Evolutionary conservation across 2,329 filamentous ascomycete genomes (phyloP), one percentile per base, ranked within the genome.

Genomic region (Ascochyta lentis): DNA sequence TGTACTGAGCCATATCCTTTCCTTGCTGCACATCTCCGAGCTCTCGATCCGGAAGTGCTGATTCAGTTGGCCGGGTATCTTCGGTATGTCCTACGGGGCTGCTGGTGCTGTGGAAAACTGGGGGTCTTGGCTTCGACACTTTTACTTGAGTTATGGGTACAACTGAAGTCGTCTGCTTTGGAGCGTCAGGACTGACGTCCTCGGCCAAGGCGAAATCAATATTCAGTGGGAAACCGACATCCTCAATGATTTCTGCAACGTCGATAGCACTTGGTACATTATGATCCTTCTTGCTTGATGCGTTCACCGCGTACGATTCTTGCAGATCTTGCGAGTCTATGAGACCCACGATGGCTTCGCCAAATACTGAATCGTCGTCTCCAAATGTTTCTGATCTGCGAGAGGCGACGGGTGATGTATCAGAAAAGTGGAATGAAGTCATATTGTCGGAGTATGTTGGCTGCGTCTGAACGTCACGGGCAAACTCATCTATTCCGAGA

Each of bases 281-380:
- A 5, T 50, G 23, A 6, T 29, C 23, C 13, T 43, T 40, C 19
- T 42, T 16, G 9, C 0, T 52, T 24, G 23, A 56, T 15, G 4
- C 31, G 26, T 12, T 54, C 39, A 5, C 44, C 3, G 15, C 6
- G 26, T 33, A 33, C 6, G 24, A 8, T 8, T 24, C 42, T 37
- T 48, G 60, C n/a, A 39, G 47, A 6, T 60, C 53, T n/a, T 72
- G 62, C 6, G 70, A 72, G 56, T 75, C 73, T 6, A 56, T 66
- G 13, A 73, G 53, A 6, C 71, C 72, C 9, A 74, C 46, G 59
- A 76, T 63, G 19, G 62, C 70, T n/a, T 72, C 71, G 15, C 56
- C 63, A 4, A 76, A 55, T 4, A 67, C 40, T 0, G 73, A 74
- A 33, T 72, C 69, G 15, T 70, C 63, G 22, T 75, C 72, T 6